Evolutionary conservation across 805 yeast genomes (phyloP).

Genomic region (Yarrowia alimentaria): DNA sequence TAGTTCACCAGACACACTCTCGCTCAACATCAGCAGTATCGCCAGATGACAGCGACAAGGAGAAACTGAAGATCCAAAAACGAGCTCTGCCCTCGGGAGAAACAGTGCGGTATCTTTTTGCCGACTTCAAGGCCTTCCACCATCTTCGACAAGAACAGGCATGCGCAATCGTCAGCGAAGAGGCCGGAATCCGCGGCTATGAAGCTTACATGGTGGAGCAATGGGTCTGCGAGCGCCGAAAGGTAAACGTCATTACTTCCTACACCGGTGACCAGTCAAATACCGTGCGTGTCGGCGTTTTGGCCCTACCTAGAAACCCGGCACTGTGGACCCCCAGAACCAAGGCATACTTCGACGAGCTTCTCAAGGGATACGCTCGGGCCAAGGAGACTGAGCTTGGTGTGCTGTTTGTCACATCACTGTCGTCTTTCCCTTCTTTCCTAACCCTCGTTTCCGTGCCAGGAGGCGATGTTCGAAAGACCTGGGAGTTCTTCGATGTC

Average conservation of each 20-base stretch:
- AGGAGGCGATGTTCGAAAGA: slow-evolving; percentile 40
- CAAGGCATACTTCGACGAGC: slow-evolving; percentile 61
- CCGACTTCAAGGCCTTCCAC: slow-evolving; percentile 36
- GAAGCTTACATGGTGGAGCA: slow-evolving; percentile 93
- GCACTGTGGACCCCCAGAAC: slow-evolving; percentile 53
- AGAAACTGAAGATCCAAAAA: neutral
- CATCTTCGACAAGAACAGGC: slow-evolving; percentile 35
- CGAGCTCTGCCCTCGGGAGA: slow-evolving; percentile 4
- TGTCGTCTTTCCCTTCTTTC: slow-evolving; percentile 76
- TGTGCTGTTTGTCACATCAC: slow-evolving; percentile 70
- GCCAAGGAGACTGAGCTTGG: slow-evolving; percentile 64
- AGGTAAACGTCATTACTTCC: slow-evolving; percentile 68
- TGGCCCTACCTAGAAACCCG: slow-evolving; percentile 51
- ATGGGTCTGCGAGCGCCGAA: slow-evolving; percentile 76
- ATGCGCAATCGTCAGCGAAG: slow-evolving; percentile 42
- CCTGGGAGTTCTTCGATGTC: slow-evolving; percentile 60
- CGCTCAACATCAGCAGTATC: slow-evolving; percentile 5
- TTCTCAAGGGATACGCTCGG: slow-evolving; percentile 63
- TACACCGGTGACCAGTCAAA: slow-evolving; percentile 83
- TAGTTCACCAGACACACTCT: slow-evolving; percentile 2
- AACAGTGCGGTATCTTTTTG: slow-evolving; percentile 36
- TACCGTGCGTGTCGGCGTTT: slow-evolving; percentile 57
- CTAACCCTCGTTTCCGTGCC: slow-evolving; percentile 70
- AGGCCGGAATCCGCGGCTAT: slow-evolving; percentile 61
- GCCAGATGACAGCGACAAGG: slow-evolving; percentile 22